phyloP scores from a whole-genome alignment of 805 yeast genomes.

The Hanseniaspora mollemarum region DNA sequence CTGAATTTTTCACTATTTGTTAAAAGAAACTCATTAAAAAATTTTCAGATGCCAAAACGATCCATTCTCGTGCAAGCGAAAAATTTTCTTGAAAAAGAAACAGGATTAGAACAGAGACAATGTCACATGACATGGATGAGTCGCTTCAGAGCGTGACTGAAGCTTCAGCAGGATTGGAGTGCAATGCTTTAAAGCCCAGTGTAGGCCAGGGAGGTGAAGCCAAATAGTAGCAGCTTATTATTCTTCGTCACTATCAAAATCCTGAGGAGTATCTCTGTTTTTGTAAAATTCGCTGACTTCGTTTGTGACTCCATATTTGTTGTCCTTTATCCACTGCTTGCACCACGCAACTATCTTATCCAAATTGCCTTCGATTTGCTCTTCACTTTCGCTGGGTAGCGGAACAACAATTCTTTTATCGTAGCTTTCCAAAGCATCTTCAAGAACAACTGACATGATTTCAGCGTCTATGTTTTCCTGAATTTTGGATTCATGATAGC shows the following conservation, averaged over 20 bases:
- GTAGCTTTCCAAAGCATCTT: constrained; percentile 79
- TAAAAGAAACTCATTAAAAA: no score
- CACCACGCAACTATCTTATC: constrained; percentile 67
- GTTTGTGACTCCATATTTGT: constrained; percentile 50
- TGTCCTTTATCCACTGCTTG: constrained; percentile 50
- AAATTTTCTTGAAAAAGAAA: no score
- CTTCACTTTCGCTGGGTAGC: constrained; percentile 57
- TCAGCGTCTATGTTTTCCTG: constrained; percentile 92
- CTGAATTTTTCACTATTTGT: no score
- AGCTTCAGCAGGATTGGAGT: no score
- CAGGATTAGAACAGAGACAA: no score
- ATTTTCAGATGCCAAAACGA: no score
- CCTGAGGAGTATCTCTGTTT: constrained; percentile 5
- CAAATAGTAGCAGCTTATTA: neutral
- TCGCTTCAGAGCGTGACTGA: no score
- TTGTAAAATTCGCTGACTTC: constrained; percentile 28
- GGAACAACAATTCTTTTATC: constrained; percentile 73
- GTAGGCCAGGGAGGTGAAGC: no score
- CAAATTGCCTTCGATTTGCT: constrained; percentile 73
- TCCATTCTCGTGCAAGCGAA: no score
- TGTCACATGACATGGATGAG: no score
- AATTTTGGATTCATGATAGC: constrained; percentile 69
- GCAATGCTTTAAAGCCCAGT: no score
- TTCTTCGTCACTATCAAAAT: constrained; percentile 4
- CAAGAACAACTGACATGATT: constrained; percentile 82